A percentile compares a stretch with the other conserved stretches of the same genome.
Conservation (phyloP, 2,329 filamentous ascomycete species). For the Colletotrichum sp. region DNA sequence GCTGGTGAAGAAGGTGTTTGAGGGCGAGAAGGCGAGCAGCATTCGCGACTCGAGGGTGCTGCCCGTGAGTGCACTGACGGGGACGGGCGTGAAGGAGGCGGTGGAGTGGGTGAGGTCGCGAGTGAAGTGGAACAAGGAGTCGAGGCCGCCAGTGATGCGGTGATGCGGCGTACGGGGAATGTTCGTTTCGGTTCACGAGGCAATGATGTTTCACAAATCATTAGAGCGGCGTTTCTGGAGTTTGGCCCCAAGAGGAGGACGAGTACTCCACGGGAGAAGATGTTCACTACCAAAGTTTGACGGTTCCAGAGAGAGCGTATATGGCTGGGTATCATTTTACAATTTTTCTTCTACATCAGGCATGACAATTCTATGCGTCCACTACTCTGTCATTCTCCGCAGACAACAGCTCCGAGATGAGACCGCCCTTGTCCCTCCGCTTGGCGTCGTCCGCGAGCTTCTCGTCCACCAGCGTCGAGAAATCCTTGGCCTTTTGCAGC, state of each 20-base stretch:
- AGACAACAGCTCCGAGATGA: slow-evolving; percentile 75
- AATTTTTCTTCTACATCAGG: not conserved
- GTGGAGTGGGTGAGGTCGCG: slow-evolving; percentile 95
- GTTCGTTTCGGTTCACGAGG: not conserved
- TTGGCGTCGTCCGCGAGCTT: slow-evolving; percentile 80
- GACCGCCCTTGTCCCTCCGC: slow-evolving; percentile 76
- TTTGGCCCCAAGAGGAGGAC: not conserved
- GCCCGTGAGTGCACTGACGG: slow-evolving; percentile 89
- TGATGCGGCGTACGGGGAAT: slow-evolving; percentile 45
- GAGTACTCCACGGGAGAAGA: not conserved
- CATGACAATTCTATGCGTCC: slow-evolving; percentile 41
- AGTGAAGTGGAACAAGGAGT: slow-evolving; percentile 97
- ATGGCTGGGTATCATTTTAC: slow-evolving; percentile 22
- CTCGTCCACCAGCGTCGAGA: slow-evolving; percentile 75
- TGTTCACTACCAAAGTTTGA: not conserved
- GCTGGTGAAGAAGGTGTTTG: slow-evolving; percentile 91
- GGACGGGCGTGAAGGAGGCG: slow-evolving; percentile 86
- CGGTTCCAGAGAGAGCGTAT: not conserved
- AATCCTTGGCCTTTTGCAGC: slow-evolving; percentile 78
- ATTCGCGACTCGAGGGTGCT: slow-evolving; percentile 91
- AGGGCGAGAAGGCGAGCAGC: slow-evolving; percentile 85
- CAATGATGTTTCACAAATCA: slow-evolving; percentile 7
- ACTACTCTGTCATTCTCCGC: slow-evolving; percentile 78
- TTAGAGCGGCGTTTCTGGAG: slow-evolving; percentile 18
- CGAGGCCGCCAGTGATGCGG: slow-evolving; percentile 89